phyloP scores from a whole-genome alignment of 2,329 filamentous ascomycete genomes.

The Penicillium sp. region DNA sequence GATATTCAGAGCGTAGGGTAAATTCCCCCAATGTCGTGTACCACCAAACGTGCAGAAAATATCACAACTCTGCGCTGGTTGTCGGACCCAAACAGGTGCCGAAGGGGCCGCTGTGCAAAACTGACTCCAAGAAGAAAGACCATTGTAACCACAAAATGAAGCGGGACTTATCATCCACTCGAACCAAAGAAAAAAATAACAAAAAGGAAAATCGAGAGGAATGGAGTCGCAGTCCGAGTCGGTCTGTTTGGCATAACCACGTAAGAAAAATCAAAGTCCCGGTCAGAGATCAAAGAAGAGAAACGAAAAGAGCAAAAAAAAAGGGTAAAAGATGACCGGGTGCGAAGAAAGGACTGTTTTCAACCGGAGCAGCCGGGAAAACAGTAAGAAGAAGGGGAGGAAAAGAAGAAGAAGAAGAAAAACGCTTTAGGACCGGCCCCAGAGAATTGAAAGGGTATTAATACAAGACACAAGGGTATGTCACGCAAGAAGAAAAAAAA shows the following conservation, averaged over 20 bases:
- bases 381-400: constrained; percentile 7
- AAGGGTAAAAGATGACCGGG: constrained; percentile 18
- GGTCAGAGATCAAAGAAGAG: constrained; percentile 15
- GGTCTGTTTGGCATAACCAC: constrained; percentile 44
- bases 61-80: constrained; percentile 27
- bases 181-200: constrained; percentile 40
- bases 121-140: constrained; percentile 17
- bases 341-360: constrained; percentile 29
- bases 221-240: constrained; percentile 38
- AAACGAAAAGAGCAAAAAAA: constrained; percentile 21
- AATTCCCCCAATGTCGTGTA: constrained; percentile 18
- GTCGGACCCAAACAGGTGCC: constrained; percentile 12
- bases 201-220: constrained; percentile 14
- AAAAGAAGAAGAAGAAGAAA: constrained; percentile 20
- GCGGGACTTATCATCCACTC: constrained; percentile 33
- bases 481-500: constrained; percentile 24
- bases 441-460: constrained; percentile 36
- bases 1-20: constrained; percentile 18
- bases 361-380: constrained; percentile 20
- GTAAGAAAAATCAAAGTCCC: constrained; percentile 26
- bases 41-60: constrained; percentile 23
- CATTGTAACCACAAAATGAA: constrained; percentile 24
- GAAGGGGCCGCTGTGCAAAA: constrained; percentile 13
- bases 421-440: constrained; percentile 41
- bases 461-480: constrained; percentile 28